A percentile compares a stretch with the other conserved stretches of the same genome.
phyloP scores from a whole-genome alignment of 306 rosid genomes.

The Echinosophora koreensis region DNA sequence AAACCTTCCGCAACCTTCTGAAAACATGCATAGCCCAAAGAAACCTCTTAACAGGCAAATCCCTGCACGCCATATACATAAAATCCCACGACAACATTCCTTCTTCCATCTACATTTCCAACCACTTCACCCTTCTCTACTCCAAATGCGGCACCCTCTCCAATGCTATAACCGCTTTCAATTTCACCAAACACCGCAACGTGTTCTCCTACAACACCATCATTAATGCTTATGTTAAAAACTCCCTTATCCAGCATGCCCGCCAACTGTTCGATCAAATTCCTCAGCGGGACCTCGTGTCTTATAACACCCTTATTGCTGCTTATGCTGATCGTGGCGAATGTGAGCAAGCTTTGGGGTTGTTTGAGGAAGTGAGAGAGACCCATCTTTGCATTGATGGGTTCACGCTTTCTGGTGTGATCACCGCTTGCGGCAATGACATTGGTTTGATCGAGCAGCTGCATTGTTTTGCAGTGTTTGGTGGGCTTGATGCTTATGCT shows the following conservation, averaged over 20 bases:
- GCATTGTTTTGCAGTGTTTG: conserved; percentile 49
- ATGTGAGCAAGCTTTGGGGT: conserved; percentile 47
- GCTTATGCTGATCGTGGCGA: conserved; percentile 68
- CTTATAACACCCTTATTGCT: conserved; percentile 61
- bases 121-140: conserved; percentile 56
- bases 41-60: conserved; percentile 55
- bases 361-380: conserved; percentile 60
- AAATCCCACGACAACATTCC: conserved; percentile 55
- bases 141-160: conserved; percentile 56
- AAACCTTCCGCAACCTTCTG: conserved; percentile 62
- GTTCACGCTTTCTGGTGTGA: conserved; percentile 68
- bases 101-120: conserved; percentile 53
- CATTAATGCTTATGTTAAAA: conserved; percentile 54
- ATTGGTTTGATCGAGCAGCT: conserved; percentile 64
- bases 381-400: conserved; percentile 62
- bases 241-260: conserved; percentile 44
- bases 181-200: conserved; percentile 49
- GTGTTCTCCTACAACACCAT: conserved; percentile 79
- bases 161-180: conserved; percentile 40
- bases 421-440: conserved; percentile 47
- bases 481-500: conserved; percentile 67
- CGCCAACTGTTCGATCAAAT: conserved; percentile 55
- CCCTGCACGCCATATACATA: conserved; percentile 53
- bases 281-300: conserved; percentile 56
- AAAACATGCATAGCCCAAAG: conserved; percentile 49